phyloP scores from a whole-genome alignment of 805 yeast species.

The Saturnispora serradocipensis region DNA sequence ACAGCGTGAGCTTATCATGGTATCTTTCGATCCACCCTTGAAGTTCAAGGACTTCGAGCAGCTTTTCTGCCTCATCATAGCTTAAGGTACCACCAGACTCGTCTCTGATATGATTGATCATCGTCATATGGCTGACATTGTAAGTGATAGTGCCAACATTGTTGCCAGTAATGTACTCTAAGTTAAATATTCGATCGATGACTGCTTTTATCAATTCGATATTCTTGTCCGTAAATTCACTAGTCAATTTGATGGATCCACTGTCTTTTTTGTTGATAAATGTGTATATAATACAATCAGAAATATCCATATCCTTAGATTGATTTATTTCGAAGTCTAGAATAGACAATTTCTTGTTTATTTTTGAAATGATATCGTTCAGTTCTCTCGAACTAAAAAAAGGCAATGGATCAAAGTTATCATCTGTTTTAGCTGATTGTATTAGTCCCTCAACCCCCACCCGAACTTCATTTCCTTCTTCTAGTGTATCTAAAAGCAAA shows the following conservation, averaged over 20 bases:
- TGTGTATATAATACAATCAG: conserved; percentile 25
- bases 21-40: conserved; percentile 45
- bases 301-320: conserved; percentile 26
- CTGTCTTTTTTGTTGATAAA: conserved; percentile 35
- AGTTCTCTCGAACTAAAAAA: conserved; percentile 1
- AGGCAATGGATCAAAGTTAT: conserved; percentile 7
- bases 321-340: conserved; percentile 34
- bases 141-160: conserved; percentile 3
- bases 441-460: background rate
- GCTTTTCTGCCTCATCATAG: conserved; percentile 27
- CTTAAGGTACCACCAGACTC: conserved; percentile 4
- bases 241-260: conserved; percentile 30
- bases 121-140: conserved; percentile 9
- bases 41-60: conserved; percentile 33
- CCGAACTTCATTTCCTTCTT: background rate
- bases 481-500: background rate
- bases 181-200: conserved; percentile 30
- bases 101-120: conserved; percentile 8
- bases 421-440: background rate
- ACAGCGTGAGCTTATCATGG: conserved; percentile 29
- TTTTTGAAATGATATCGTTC: conserved; percentile 12
- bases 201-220: conserved; percentile 39
- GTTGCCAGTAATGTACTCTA: conserved; percentile 9
- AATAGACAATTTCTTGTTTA: conserved; percentile 25
- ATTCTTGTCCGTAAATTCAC: conserved; percentile 29